phyloP scores from a whole-genome alignment of 257 asterid genomes.

The Solanum peruvianum region DNA sequence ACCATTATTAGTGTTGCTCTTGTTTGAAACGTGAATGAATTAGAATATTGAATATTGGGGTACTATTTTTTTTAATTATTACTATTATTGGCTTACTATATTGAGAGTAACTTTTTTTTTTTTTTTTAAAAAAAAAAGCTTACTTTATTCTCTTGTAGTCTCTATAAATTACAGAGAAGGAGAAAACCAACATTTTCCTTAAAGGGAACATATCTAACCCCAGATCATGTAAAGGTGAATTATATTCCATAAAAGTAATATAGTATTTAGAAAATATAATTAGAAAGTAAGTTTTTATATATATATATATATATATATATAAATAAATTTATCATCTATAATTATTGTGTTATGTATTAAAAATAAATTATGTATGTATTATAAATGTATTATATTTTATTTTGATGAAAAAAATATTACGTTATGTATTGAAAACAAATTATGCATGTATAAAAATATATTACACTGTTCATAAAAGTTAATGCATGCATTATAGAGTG shows the following conservation, averaged over 20 bases:
- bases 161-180: background rate
- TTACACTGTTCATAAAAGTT: no score
- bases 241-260: no score
- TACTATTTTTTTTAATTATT: background rate
- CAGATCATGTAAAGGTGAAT: background rate
- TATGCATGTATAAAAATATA: background rate
- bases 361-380: no score
- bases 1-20: background rate
- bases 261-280: no score
- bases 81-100: no score
- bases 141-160: background rate
- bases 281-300: no score
- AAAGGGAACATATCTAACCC: background rate
- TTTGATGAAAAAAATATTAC: no score
- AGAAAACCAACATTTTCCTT: background rate
- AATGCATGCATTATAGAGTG: background rate
- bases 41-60: background rate
- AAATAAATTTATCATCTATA: no score
- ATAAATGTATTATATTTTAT: no score
- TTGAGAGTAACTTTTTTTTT: background rate
- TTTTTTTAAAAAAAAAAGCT: rapidly evolving
- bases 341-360: no score
- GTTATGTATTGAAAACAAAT: no score
- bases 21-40: background rate
- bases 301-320: no score